Base-by-base conservation (phyloP, 225 moss, liverwort and hornwort genomes). In the Neckera pumila region DNA sequence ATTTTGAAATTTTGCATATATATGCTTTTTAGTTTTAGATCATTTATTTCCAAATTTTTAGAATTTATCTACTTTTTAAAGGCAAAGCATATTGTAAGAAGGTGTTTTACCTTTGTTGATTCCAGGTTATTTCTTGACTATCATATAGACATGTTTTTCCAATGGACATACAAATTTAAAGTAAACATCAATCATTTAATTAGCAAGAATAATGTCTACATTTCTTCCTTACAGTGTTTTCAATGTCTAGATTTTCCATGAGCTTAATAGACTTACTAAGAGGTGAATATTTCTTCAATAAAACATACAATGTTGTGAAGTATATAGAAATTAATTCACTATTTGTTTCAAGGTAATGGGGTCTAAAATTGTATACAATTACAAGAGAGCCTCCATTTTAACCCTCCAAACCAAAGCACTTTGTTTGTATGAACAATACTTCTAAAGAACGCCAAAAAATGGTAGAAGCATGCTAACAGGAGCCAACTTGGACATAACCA, bases 381-480 rank as follows among this genome's bases (percentile, higher is more conserved):
- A 23, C 6, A 38, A 57, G 0, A 6, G 22, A 25, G 3, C 10
- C 0, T n/a, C 26, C 0, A 57, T 38, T 57, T 78, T 38, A 57
- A n/a, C 0, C 25, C 15, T 56, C 38, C 10, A 78, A 78, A 14
- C 3, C 26, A 57, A 77, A 78, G 10, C 16, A 56, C 2, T 7
- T 78, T 10, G 6, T 0, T 15, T 23, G 3, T n/a, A 0, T 8
- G 5, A 76, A 76, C 0, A 1, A 54, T 25, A 54, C 0, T 54
- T 1, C 6, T 16, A 36, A 2, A 78, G 2, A 54, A 57, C 22
- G 36, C 3, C 6, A 6, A 17, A 78, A n/a, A n/a, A n/a, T n/a
- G n/a, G n/a, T n/a, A n/a, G n/a, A n/a, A n/a, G n/a, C n/a, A n/a
- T n/a, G n/a, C n/a, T n/a, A n/a, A n/a, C n/a, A n/a, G n/a, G n/a